Evolutionary conservation across 805 yeast species (phyloP), one percentile per base, ranked within the genome.

Genomic region (Kazachstania viticola): DNA sequence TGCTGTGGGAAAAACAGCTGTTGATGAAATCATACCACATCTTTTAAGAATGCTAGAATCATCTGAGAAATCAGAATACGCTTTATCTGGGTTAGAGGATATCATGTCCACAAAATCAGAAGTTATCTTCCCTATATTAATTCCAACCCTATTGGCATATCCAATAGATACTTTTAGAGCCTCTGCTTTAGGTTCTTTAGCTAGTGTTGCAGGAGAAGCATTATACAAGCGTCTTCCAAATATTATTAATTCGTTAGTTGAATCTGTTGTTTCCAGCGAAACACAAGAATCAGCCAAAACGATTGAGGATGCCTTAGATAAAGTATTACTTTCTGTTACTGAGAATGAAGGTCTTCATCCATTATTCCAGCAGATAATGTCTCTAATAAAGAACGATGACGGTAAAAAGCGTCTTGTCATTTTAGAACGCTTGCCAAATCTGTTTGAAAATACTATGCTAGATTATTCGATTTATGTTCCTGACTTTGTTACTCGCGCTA

Each of bases 101-200:
- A 79, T 91, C 45, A 82, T 88, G 94, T 72, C 91, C 9, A 76
- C 85, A 3, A 83, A 82, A 48, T 70, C 96, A 5, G 93, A 83
- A 36, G 78, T 82, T 3, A 82, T 93, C 35, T 85, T 93, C 85
- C 96, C 97, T 30, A 79, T 83, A 29, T 69, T 91, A 51, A 68
- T 88, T 37, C 96, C 97, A 27, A 72, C 94, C 0, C 67, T 91
- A 49, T 65, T 88, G 49, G 55, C 74, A 5, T 76, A 84, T 5
- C 96, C 96, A 12, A 75, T 87, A 34, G 83, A 82, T 44, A 65
- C 73, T 0, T 77, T 77, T 61, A 83, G 85, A 60, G 94, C 95
- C n/a, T 67, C 71, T 33, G 94, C 95, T 3, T 63, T 87, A 36
- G 83, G 91, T 16, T 74, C 93, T 0, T 67, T 87, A 53, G 93